Conservation (phyloP, 2,329 filamentous ascomycete species). For the Penicillium psychrosexuale region DNA sequence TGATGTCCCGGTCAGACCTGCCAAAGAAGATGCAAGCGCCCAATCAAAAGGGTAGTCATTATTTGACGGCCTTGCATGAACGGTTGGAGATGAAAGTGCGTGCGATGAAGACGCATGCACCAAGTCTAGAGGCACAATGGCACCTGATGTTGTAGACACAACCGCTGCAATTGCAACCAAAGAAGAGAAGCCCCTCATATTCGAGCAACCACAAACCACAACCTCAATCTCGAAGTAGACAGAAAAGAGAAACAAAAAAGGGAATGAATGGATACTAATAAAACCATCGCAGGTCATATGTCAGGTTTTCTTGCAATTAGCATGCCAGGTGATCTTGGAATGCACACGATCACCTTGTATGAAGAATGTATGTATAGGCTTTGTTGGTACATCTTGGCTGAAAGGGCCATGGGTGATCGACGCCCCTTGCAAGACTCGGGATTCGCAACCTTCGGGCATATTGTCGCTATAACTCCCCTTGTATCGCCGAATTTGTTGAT, state of each 20-base stretch:
- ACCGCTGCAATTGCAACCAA: constrained; percentile 12
- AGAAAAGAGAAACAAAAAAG: neutral
- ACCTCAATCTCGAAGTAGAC: constrained; percentile 8
- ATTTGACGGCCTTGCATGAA: neutral
- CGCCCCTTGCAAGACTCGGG: constrained; percentile 12
- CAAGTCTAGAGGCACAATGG: constrained; percentile 11
- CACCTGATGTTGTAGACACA: constrained; percentile 12
- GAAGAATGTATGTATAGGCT: constrained; percentile 13
- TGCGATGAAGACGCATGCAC: neutral
- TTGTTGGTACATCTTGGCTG: neutral
- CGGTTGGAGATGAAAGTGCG: neutral
- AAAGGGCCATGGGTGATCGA: neutral
- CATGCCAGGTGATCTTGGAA: constrained; percentile 4
- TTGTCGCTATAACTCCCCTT: no score
- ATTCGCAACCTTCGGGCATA: neutral
- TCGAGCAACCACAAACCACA: constrained; percentile 6
- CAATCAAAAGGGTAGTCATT: neutral
- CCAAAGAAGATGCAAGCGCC: constrained; percentile 1
- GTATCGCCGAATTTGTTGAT: no score
- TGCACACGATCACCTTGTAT: neutral
- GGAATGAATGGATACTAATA: neutral
- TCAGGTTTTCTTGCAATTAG: constrained; percentile 1
- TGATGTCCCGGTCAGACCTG: neutral
- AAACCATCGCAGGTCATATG: neutral
- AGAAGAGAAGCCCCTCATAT: constrained; percentile 17